Evolutionary conservation across 2,329 filamentous ascomycete genomes (phyloP).

Genomic region (Venturia asperata): DNA sequence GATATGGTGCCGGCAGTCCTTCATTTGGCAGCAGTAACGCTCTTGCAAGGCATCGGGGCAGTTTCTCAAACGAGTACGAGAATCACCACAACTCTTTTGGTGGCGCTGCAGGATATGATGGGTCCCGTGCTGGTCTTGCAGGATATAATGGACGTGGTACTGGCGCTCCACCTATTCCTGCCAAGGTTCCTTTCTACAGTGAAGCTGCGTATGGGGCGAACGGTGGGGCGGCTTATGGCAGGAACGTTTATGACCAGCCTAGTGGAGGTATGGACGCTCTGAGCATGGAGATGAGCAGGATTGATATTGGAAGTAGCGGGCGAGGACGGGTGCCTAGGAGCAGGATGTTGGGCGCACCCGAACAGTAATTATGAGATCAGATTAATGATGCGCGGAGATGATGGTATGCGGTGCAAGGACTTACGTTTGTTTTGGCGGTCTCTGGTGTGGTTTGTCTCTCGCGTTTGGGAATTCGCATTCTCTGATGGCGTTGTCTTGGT

Average conservation of each 20-base stretch:
- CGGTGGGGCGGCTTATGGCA: conserved; percentile 26
- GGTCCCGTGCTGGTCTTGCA: conserved; percentile 25
- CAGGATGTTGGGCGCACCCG: conserved; percentile 9
- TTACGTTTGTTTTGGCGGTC: neutral
- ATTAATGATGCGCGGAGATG: neutral
- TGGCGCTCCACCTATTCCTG: conserved; percentile 55
- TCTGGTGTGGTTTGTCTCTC: neutral
- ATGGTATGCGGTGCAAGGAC: neutral
- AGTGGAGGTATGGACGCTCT: conserved; percentile 26
- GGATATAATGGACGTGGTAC: conserved; percentile 24
- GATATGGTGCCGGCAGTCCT: conserved; percentile 27
- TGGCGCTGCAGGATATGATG: conserved; percentile 7
- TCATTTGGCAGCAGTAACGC: conserved; percentile 18
- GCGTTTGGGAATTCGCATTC: neutral
- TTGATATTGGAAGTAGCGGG: conserved; percentile 36
- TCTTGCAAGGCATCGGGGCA: neutral
- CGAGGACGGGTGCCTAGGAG: conserved; percentile 21
- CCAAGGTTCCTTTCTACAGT: conserved; percentile 58
- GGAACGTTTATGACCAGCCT: conserved; percentile 28
- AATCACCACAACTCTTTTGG: neutral
- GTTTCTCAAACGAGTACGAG: conserved; percentile 20
- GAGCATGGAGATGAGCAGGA: conserved; percentile 23
- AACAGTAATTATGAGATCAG: neutral
- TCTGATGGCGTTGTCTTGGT: neutral
- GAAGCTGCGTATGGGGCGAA: conserved; percentile 3